phyloP scores from a whole-genome alignment of 768 basidiomycete genomes.

The Naganishia kalamii region DNA sequence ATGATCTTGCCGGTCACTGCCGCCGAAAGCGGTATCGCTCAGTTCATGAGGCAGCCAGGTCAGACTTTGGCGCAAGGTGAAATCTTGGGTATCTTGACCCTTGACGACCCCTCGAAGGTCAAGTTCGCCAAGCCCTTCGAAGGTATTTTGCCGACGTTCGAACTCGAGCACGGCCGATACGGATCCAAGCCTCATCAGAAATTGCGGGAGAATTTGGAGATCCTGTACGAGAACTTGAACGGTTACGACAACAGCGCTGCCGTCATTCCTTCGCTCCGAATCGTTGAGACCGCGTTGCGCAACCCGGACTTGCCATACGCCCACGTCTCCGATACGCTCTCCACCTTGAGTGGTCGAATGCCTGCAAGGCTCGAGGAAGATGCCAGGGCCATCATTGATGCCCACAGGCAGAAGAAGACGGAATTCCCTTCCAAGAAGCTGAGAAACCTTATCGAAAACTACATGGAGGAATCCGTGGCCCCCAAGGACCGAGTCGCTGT shows the following conservation, averaged over 20 bases:
- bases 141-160: conserved; percentile 81
- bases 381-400: conserved; percentile 70
- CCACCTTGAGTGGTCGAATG: conserved; percentile 85
- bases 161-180: conserved; percentile 66
- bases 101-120: conserved; percentile 92
- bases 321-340: conserved; percentile 73
- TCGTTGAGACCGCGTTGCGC: conserved; percentile 72
- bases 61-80: conserved; percentile 94
- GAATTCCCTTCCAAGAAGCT: conserved; percentile 89
- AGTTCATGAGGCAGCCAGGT: conserved; percentile 96
- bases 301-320: conserved; percentile 83
- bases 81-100: conserved; percentile 89
- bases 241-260: conserved; percentile 94
- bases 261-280: conserved; percentile 78
- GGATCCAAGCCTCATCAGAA: conserved; percentile 88
- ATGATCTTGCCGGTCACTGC: conserved; percentile 99
- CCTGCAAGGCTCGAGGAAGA: conserved; percentile 82
- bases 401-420: conserved; percentile 61
- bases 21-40: conserved; percentile 85
- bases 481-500: conserved; percentile 76
- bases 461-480: conserved; percentile 70
- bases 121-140: conserved; percentile 98
- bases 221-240: conserved; percentile 83
- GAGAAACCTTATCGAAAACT: conserved; percentile 78
- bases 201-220: conserved; percentile 63